Conservation (phyloP, 306 rosid species). For the Fagus crenata region DNA sequence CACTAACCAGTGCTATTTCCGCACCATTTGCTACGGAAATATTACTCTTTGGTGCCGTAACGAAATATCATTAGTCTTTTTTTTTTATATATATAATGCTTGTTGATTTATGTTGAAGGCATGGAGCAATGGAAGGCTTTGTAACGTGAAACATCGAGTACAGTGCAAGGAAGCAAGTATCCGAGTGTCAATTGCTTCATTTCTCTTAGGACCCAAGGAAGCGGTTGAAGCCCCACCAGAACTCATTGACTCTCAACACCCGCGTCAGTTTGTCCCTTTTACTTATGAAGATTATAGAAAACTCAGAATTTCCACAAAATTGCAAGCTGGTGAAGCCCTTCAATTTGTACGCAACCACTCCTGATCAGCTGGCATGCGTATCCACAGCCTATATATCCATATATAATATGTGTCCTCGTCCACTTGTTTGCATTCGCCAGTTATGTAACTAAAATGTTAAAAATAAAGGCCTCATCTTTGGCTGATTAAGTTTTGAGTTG, state of each 20-base stretch:
- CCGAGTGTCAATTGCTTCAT: slow-evolving; percentile 48
- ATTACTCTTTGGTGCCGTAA: too few relatives aligned
- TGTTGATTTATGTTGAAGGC: slow-evolving; percentile 2
- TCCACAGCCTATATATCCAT: too few relatives aligned
- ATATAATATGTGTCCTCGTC: too few relatives aligned
- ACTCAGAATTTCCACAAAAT: slow-evolving; percentile 30
- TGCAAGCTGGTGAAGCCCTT: slow-evolving; percentile 51
- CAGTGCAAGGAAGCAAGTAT: slow-evolving; percentile 48
- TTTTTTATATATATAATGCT: too few relatives aligned
- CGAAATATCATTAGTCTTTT: too few relatives aligned
- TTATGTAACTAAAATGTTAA: too few relatives aligned
- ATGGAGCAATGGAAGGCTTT: slow-evolving; percentile 71
- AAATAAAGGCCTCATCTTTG: too few relatives aligned
- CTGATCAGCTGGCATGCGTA: slow-evolving; percentile 13
- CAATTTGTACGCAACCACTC: slow-evolving; percentile 26
- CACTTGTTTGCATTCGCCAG: too few relatives aligned
- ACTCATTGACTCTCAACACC: slow-evolving; percentile 47
- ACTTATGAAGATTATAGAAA: slow-evolving; percentile 42
- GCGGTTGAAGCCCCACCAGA: slow-evolving; percentile 50
- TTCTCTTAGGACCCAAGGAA: slow-evolving; percentile 50
- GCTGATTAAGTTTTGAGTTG: too few relatives aligned
- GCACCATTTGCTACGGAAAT: too few relatives aligned
- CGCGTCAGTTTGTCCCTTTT: slow-evolving; percentile 40
- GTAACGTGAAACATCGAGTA: slow-evolving; percentile 54
- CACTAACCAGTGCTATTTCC: too few relatives aligned